phyloP scores from a whole-genome alignment of 169 alveolate species.

The Plasmodium ovale region DNA sequence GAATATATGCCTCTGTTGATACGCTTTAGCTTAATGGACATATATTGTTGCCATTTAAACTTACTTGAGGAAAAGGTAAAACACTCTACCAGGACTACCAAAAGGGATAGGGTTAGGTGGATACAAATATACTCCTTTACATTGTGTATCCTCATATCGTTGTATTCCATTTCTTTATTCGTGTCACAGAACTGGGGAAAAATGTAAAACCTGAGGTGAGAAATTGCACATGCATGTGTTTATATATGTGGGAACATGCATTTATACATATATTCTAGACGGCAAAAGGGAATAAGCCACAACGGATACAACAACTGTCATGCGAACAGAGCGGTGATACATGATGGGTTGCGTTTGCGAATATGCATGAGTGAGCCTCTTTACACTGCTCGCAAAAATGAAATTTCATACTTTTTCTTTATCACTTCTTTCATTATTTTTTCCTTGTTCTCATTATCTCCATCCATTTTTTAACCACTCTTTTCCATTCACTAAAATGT shows the following conservation, averaged over 20 bases:
- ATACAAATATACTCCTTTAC: constrained; percentile 63
- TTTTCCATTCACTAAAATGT: constrained; percentile 48
- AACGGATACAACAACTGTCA: too few species aligned
- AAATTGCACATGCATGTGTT: background rate
- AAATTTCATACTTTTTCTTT: constrained; percentile 55
- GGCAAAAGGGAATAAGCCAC: too few species aligned
- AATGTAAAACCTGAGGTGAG: constrained; percentile 20
- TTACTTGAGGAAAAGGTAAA: constrained; percentile 52
- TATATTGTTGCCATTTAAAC: background rate
- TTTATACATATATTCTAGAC: background rate
- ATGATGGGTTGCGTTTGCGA: too few species aligned
- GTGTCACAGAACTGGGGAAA: constrained; percentile 50
- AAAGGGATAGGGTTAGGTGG: constrained; percentile 43
- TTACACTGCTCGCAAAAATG: too few species aligned
- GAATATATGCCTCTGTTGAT: too few species aligned
- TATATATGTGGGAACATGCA: background rate
- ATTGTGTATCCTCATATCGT: constrained; percentile 34
- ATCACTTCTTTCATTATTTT: constrained; percentile 16
- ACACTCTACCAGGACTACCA: constrained; percentile 39
- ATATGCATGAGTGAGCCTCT: background rate
- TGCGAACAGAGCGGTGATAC: too few species aligned
- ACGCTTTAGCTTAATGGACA: too few species aligned
- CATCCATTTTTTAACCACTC: constrained; percentile 39
- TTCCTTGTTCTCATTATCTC: constrained; percentile 40
- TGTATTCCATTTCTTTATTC: constrained; percentile 63